These are phyloP conservation scores for Hypoxylon subgilvum DNA, from an alignment of 495 filamentous ascomycete genomes.

Conservation along the genomic window DNA sequence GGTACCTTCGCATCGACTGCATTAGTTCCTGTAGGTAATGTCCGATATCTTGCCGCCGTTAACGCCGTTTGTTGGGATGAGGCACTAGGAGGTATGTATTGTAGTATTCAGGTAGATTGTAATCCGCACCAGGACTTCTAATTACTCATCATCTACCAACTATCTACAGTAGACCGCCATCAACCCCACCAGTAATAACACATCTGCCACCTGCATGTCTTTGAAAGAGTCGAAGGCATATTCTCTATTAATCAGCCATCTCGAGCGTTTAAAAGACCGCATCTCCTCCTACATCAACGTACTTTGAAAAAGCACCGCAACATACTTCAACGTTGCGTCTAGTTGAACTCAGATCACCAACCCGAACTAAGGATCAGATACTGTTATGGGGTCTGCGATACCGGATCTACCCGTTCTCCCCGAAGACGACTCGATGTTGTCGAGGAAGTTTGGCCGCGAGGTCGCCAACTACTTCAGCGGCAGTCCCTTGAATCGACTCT, in stretches of 20 bases:
- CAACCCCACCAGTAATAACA: constrained; percentile 1
- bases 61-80: constrained; percentile 20
- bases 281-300: background rate
- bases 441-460: constrained; percentile 86
- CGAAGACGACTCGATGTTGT: constrained; percentile 81
- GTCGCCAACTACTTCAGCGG: constrained; percentile 95
- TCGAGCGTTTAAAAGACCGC: constrained; percentile 4
- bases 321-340: background rate
- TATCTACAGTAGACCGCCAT: background rate
- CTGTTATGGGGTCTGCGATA: constrained; percentile 38
- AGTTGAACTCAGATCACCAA: background rate
- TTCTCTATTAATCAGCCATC: too few relatives aligned
- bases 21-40: constrained; percentile 25
- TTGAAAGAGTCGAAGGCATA: too few relatives aligned
- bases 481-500: constrained; percentile 66
- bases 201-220: background rate
- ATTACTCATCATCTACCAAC: constrained; percentile 14
- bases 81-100: too few relatives aligned
- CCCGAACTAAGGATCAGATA: background rate
- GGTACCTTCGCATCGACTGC: constrained; percentile 2
- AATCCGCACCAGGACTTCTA: background rate
- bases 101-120: too few relatives aligned
- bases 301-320: background rate
- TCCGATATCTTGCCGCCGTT: constrained; percentile 22
- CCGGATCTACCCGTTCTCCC: constrained; percentile 54